Conservation (phyloP, 2,329 filamentous ascomycete genomes). For the Fusarium oligoseptatum region DNA sequence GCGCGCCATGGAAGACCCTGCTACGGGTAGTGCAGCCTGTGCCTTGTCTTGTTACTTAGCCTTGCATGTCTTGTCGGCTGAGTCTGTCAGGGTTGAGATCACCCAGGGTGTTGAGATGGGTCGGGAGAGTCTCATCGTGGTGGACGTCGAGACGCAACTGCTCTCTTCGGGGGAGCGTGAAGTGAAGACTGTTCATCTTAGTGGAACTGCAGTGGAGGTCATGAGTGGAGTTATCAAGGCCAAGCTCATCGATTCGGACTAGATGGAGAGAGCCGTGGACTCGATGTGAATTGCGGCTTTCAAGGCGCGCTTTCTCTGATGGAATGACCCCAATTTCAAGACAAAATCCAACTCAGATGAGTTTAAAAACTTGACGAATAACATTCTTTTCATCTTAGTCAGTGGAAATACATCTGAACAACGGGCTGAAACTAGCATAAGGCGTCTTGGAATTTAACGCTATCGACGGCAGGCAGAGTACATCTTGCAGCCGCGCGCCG, state of each 20-base stretch:
- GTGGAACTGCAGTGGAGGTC: conserved; percentile 21
- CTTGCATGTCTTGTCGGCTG: conserved; percentile 48
- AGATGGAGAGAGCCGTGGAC: neutral
- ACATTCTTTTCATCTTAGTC: neutral
- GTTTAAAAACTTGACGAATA: neutral
- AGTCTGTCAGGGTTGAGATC: conserved; percentile 59
- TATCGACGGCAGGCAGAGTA: neutral
- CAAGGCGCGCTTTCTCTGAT: neutral
- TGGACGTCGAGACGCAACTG: conserved; percentile 54
- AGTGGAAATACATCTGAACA: neutral
- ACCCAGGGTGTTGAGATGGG: conserved; percentile 78
- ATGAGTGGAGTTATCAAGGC: neutral
- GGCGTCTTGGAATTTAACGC: neutral
- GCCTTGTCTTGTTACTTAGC: conserved; percentile 68
- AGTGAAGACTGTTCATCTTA: conserved; percentile 21
- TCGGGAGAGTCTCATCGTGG: conserved; percentile 62
- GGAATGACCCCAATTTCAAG: neutral
- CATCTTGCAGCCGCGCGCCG: neutral
- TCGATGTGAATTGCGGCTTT: neutral
- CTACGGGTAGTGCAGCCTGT: conserved; percentile 72
- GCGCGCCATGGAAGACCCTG: conserved; percentile 66
- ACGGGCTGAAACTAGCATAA: neutral
- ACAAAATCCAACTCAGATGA: neutral
- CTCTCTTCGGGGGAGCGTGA: neutral
- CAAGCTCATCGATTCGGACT: neutral